Percentiles rank a stretch among this genome's conserved stretches.
These are phyloP conservation scores for Aspergillus saccharolyticus DNA, from an alignment of 495 filamentous ascomycete genomes.

Conservation along the genomic window DNA sequence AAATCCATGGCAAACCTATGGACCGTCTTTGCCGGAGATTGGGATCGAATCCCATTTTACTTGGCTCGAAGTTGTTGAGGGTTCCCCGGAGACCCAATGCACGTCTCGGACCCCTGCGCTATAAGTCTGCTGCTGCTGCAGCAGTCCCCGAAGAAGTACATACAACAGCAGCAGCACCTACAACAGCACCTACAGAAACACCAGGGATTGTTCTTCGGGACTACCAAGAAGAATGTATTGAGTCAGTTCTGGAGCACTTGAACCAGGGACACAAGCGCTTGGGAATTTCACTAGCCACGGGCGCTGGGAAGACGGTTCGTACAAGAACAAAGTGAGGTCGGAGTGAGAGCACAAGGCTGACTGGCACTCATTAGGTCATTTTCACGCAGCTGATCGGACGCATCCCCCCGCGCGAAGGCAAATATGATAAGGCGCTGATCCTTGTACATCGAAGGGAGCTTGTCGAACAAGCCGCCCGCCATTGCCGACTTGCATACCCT, in stretches of 20 bases:
- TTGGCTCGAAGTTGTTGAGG: background rate
- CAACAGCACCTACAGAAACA: constrained; percentile 30
- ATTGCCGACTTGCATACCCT: constrained; percentile 79
- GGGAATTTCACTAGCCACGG: constrained; percentile 87
- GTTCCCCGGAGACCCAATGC: background rate
- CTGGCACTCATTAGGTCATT: constrained; percentile 49
- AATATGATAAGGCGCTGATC: constrained; percentile 77
- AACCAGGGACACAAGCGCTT: constrained; percentile 71
- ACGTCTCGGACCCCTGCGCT: background rate
- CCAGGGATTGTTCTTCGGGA: constrained; percentile 56
- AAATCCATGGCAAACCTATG: constrained; percentile 26
- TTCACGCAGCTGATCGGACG: constrained; percentile 93
- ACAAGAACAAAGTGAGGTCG: background rate
- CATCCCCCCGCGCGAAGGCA: constrained; percentile 50
- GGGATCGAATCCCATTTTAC: constrained; percentile 18
- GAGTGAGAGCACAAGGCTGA: background rate
- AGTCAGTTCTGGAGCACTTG: constrained; percentile 70
- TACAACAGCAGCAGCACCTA: background rate
- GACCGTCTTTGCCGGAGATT: constrained; percentile 29
- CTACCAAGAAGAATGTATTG: constrained; percentile 88
- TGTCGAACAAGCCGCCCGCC: constrained; percentile 87
- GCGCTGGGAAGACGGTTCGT: constrained; percentile 83
- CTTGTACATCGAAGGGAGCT: constrained; percentile 89
- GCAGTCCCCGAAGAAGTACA: too few species aligned
- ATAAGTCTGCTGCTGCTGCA: constrained; percentile 4